phyloP scores from a whole-genome alignment of 495 filamentous ascomycete genomes.

The Pyronema omphalodes region DNA sequence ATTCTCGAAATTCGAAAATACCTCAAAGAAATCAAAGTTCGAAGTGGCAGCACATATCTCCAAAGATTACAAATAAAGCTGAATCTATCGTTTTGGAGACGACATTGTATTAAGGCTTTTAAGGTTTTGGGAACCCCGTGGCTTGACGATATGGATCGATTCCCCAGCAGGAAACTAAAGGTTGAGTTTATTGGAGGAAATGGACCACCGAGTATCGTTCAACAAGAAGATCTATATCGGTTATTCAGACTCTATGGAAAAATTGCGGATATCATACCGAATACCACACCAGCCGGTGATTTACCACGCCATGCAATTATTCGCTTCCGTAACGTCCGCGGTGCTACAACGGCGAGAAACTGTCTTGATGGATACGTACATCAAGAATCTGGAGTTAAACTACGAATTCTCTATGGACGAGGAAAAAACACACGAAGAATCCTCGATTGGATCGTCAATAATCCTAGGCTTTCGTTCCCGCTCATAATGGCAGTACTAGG shows the following conservation, averaged over 20 bases:
- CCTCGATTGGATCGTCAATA: constrained; percentile 67
- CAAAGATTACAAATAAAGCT: not conserved
- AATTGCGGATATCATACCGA: constrained; percentile 56
- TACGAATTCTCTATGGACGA: constrained; percentile 67
- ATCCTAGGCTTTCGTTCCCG: constrained; percentile 77
- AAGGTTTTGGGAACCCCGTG: constrained; percentile 68
- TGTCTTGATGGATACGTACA: constrained; percentile 63
- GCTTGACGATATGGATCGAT: constrained; percentile 79
- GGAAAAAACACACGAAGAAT: constrained; percentile 56
- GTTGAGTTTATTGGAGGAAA: constrained; percentile 65
- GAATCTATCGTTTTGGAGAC: constrained; percentile 33
- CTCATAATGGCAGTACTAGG: constrained; percentile 58
- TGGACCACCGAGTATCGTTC: constrained; percentile 38
- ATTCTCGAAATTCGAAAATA: constrained; percentile 35
- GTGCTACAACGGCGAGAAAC: constrained; percentile 67
- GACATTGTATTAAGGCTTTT: constrained; percentile 36
- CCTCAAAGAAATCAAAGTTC: constrained; percentile 34
- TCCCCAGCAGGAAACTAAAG: constrained; percentile 52
- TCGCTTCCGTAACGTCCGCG: constrained; percentile 48
- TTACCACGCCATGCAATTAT: constrained; percentile 59
- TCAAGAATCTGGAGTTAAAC: constrained; percentile 39
- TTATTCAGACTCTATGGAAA: constrained; percentile 81
- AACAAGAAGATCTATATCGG: constrained; percentile 66
- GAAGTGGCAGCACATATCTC: not conserved
- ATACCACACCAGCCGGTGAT: constrained; percentile 47